These are phyloP conservation scores for Pezicula rhizophila DNA, from an alignment of 2,329 filamentous ascomycete genomes.

Conservation along the genomic window DNA sequence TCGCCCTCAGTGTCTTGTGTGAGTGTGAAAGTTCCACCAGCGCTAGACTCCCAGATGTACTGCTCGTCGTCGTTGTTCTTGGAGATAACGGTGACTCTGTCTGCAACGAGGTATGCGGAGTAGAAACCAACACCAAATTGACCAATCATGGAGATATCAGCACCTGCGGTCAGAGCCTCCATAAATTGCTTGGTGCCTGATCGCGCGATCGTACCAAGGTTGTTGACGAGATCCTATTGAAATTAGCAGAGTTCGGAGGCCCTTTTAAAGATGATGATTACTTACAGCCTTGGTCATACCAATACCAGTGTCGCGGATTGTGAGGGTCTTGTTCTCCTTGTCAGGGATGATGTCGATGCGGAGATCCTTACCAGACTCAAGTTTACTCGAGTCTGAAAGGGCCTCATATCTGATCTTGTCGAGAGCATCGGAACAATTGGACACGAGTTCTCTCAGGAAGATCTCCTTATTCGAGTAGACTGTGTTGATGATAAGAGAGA, in stretches of 20 bases:
- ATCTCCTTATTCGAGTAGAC: slow-evolving; percentile 99
- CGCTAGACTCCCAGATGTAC: slow-evolving; percentile 98
- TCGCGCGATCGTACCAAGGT: slow-evolving; percentile 98
- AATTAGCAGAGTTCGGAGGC: slow-evolving; percentile 30
- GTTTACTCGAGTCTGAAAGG: slow-evolving; percentile 93
- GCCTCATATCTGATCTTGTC: slow-evolving; percentile 99
- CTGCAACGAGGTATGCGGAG: slow-evolving; percentile 98
- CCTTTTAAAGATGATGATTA: slow-evolving; percentile 25
- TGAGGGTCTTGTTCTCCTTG: slow-evolving; percentile 95
- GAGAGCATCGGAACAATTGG: slow-evolving; percentile 96
- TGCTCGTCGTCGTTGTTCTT: slow-evolving; percentile 99
- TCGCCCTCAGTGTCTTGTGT: slow-evolving; percentile 83
- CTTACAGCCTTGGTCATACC: slow-evolving; percentile 99
- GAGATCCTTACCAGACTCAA: slow-evolving; percentile 95
- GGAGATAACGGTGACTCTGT: slow-evolving; percentile 90
- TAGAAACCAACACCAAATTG: slow-evolving; percentile 99
- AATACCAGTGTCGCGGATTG: slow-evolving; percentile 96
- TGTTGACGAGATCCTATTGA: slow-evolving; percentile 93
- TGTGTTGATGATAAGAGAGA: slow-evolving; percentile 99
- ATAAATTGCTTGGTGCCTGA: slow-evolving; percentile 99
- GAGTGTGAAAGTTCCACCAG: slow-evolving; percentile 96
- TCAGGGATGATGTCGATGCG: slow-evolving; percentile 98
- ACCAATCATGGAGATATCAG: slow-evolving; percentile 99
- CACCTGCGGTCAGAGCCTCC: slow-evolving; percentile 96
- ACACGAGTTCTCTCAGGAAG: slow-evolving; percentile 96